Conservation (phyloP, 257 asterid genomes). For the Gentiana straminea region DNA sequence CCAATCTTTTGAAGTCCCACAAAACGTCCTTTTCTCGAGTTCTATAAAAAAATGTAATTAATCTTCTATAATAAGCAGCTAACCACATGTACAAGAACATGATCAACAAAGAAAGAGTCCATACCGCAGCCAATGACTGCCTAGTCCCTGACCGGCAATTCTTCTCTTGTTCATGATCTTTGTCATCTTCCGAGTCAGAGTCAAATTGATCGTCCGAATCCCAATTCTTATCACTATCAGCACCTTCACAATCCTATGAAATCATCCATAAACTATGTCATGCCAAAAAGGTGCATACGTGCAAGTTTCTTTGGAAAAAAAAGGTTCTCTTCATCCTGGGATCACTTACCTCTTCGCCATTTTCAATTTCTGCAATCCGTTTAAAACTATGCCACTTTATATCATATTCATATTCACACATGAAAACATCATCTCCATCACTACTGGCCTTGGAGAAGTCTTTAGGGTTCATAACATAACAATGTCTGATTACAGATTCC, state of each 20-base stretch:
- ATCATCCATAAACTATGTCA: conserved; percentile 7
- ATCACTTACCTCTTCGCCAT: conserved; percentile 38
- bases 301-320: not conserved
- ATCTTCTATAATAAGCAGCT: conserved; percentile 19
- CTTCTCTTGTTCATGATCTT: conserved; percentile 43
- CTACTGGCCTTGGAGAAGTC: conserved; percentile 53
- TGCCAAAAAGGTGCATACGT: conserved; percentile 5
- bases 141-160: conserved; percentile 19
- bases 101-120: conserved; percentile 12
- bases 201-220: conserved; percentile 38
- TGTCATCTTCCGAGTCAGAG: conserved; percentile 47
- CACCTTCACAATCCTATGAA: conserved; percentile 57
- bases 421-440: conserved; percentile 85
- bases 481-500: conserved; percentile 75
- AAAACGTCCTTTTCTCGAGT: conserved; percentile 63
- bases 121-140: conserved; percentile 79
- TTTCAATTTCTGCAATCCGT: conserved; percentile 64
- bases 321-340: not conserved
- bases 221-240: conserved; percentile 54
- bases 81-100: conserved; percentile 3
- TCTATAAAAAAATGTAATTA: conserved; percentile 34
- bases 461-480: conserved; percentile 63
- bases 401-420: conserved; percentile 92
- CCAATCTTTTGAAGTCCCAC: conserved; percentile 87
- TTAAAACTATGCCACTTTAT: conserved; percentile 75